phyloP scores from a whole-genome alignment of 352 stramenopile species.

The Phytophthora crassamura region DNA sequence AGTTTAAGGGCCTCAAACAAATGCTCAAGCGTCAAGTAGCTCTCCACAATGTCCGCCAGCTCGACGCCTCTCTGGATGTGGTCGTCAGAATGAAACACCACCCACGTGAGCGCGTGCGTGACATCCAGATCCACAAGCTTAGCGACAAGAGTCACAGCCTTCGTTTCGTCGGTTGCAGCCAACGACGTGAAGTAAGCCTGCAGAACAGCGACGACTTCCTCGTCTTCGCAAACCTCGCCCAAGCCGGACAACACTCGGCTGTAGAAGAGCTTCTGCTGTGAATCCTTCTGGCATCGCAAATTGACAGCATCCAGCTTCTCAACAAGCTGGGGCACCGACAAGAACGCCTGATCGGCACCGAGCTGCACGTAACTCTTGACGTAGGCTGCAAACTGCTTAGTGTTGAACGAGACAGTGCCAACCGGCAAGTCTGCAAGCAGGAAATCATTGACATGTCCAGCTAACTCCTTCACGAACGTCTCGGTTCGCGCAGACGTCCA shows the following conservation, averaged over 20 bases:
- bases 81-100: constrained; percentile 64
- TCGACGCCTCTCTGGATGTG: constrained; percentile 22
- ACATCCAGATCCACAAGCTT: constrained; percentile 78
- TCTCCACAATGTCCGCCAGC: constrained; percentile 45
- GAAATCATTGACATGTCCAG: constrained; percentile 60
- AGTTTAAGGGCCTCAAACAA: constrained; percentile 52
- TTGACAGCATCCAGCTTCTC: constrained; percentile 64
- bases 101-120: constrained; percentile 75
- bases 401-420: constrained; percentile 46
- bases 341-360: constrained; percentile 36
- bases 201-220: constrained; percentile 43
- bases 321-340: constrained; percentile 46
- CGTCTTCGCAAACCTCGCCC: constrained; percentile 66
- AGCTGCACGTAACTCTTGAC: constrained; percentile 60
- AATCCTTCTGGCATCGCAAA: constrained; percentile 33
- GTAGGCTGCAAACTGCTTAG: constrained; percentile 58
- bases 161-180: constrained; percentile 22
- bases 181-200: constrained; percentile 53
- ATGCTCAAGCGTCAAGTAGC: constrained; percentile 56
- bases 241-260: constrained; percentile 61
- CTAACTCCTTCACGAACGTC: constrained; percentile 55
- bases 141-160: constrained; percentile 41
- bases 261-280: constrained; percentile 40
- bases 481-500: constrained; percentile 49
- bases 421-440: constrained; percentile 39